A percentile compares a stretch with the other conserved stretches of the same genome.
These are phyloP conservation scores for Claviceps sp. DNA, from an alignment of 2,329 filamentous ascomycete species.

Conservation along the genomic window DNA sequence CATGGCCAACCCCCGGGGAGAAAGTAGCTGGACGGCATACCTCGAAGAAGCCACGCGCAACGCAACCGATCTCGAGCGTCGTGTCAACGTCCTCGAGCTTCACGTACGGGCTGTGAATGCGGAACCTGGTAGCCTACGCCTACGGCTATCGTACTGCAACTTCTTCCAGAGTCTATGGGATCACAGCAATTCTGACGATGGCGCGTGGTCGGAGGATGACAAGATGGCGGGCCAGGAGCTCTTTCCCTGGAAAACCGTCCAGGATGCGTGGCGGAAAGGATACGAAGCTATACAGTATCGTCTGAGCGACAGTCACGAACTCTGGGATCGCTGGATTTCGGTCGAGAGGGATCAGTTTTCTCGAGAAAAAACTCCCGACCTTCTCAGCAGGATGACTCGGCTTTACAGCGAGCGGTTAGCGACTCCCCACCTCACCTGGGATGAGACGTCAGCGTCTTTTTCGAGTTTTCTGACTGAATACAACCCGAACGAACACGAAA, in stretches of 20 bases:
- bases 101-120: conserved; percentile 57
- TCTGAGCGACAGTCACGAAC: conserved; percentile 59
- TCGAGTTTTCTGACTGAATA: conserved; percentile 63
- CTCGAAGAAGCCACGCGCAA: conserved; percentile 55
- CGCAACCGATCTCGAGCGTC: conserved; percentile 49
- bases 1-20: conserved; percentile 51
- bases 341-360: conserved; percentile 56
- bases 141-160: conserved; percentile 69
- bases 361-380: conserved; percentile 37
- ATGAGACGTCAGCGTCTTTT: conserved; percentile 60
- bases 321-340: conserved; percentile 70
- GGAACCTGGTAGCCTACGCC: conserved; percentile 57
- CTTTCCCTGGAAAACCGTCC: conserved; percentile 53
- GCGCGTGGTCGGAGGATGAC: conserved; percentile 52
- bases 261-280: conserved; percentile 58
- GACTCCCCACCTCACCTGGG: conserved; percentile 63
- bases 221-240: conserved; percentile 54
- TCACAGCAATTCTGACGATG: conserved; percentile 42
- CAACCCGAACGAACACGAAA: conserved; percentile 57
- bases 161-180: conserved; percentile 62
- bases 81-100: conserved; percentile 56
- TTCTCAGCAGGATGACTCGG: conserved; percentile 51
- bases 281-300: conserved; percentile 61
- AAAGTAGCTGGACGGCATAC: conserved; percentile 66
- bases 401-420: conserved; percentile 58